Conservation (phyloP, 768 basidiomycete species). For the Xerocomellus chrysenteron region DNA sequence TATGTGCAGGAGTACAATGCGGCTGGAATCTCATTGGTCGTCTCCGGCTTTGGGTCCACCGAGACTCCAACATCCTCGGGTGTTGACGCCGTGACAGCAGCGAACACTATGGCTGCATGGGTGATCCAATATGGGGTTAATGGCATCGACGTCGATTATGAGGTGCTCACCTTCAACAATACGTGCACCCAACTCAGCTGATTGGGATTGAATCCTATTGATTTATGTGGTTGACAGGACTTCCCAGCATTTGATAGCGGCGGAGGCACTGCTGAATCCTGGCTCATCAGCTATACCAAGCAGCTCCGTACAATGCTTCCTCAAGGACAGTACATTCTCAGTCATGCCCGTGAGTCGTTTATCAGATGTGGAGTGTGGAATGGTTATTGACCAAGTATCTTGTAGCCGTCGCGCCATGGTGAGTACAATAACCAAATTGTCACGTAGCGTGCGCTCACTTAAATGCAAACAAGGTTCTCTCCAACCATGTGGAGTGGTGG, state of each 20-base stretch:
- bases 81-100: slow-evolving; percentile 38
- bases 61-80: slow-evolving; percentile 43
- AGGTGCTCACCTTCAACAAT: slow-evolving; percentile 22
- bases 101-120: slow-evolving; percentile 45
- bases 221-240: slow-evolving; percentile 19
- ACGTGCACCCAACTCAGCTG: background rate
- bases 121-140: slow-evolving; percentile 48
- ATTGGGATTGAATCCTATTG: too few relatives aligned
- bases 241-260: slow-evolving; percentile 31
- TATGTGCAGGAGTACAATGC: slow-evolving; percentile 49
- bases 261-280: slow-evolving; percentile 38
- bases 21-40: slow-evolving; percentile 58
- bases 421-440: background rate
- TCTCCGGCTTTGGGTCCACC: slow-evolving; percentile 51
- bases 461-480: slow-evolving; percentile 15
- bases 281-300: slow-evolving; percentile 34
- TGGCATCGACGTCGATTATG: slow-evolving; percentile 57
- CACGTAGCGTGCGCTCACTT: background rate
- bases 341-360: slow-evolving; percentile 33
- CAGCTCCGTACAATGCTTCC: slow-evolving; percentile 34
- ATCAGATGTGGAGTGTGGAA: background rate
- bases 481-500: slow-evolving; percentile 20
- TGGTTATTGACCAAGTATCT: background rate
- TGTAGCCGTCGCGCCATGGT: slow-evolving; percentile 22
- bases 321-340: slow-evolving; percentile 33